phyloP scores from a whole-genome alignment of 2,329 filamentous ascomycete genomes.

The Microcyclospora tardicrescens region DNA sequence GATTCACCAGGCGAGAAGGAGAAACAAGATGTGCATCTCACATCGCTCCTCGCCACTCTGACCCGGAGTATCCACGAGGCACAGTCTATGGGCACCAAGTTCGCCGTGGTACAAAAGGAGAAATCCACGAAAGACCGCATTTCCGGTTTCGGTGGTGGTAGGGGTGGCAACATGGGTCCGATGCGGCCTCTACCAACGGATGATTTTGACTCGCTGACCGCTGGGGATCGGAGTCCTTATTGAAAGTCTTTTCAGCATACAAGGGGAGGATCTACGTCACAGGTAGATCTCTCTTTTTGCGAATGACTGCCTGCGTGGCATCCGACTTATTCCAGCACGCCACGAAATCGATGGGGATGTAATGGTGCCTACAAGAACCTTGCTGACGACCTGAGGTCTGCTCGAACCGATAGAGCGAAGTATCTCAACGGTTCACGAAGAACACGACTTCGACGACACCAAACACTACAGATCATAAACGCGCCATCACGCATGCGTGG shows the following conservation, averaged over 20 bases:
- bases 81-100: constrained; percentile 65
- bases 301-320: not conserved
- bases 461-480: too few relatives aligned
- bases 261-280: not conserved
- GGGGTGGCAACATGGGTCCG: constrained; percentile 1
- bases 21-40: constrained; percentile 69
- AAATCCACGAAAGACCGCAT: constrained; percentile 23
- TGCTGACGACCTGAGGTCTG: too few relatives aligned
- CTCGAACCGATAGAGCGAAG: too few relatives aligned
- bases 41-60: constrained; percentile 62
- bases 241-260: not conserved
- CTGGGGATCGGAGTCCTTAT: not conserved
- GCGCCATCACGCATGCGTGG: too few relatives aligned
- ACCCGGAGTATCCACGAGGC: constrained; percentile 59
- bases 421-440: too few relatives aligned
- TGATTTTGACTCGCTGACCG: not conserved
- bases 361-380: too few relatives aligned
- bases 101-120: constrained; percentile 32
- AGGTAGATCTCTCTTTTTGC: not conserved
- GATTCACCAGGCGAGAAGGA: constrained; percentile 48
- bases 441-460: too few relatives aligned
- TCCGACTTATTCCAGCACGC: not conserved
- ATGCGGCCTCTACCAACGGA: not conserved
- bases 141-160: constrained; percentile 1
- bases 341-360: too few relatives aligned